Evolutionary conservation across 2,329 filamentous ascomycete genomes (phyloP).

Genomic region (Phialemoniopsis sp.): DNA sequence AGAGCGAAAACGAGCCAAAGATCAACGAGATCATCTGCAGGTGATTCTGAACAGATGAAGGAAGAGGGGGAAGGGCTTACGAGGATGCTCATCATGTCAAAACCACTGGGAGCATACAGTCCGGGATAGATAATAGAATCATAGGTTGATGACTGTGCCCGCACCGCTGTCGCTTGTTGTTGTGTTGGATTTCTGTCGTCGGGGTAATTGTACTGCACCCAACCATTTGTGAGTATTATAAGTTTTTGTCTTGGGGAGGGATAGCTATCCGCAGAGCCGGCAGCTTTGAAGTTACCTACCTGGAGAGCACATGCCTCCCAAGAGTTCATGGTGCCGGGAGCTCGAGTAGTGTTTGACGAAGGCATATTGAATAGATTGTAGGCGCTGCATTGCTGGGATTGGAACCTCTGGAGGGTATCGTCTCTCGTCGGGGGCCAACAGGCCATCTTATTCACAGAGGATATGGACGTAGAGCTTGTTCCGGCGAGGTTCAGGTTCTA

Average conservation of each 20-base stretch:
- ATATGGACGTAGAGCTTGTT: too few species aligned
- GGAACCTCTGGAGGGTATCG: too few species aligned
- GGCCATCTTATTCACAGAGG: too few species aligned
- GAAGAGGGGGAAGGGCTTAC: slow-evolving; percentile 31
- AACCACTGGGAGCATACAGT: slow-evolving; percentile 49
- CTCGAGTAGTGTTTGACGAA: too few species aligned
- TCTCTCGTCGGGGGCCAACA: too few species aligned
- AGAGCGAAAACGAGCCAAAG: too few species aligned
- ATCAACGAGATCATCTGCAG: too few species aligned
- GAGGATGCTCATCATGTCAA: slow-evolving; percentile 52
- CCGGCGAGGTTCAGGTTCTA: too few species aligned
- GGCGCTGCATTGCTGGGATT: too few species aligned
- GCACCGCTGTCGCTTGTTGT: background rate
- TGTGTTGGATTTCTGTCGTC: background rate
- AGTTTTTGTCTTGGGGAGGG: slow-evolving; percentile 1
- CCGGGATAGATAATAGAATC: slow-evolving; percentile 52
- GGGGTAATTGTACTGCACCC: background rate
- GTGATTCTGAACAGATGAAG: slow-evolving; percentile 1
- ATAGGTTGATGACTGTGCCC: slow-evolving; percentile 3
- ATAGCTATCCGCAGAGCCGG: background rate
- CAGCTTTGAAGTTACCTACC: slow-evolving; percentile 1
- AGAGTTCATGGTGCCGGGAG: slow-evolving; percentile 17
- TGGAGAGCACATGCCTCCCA: slow-evolving; percentile 22
- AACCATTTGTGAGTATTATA: background rate
- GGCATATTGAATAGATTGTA: too few species aligned